Conservation (phyloP, 1,284 basidiomycete species). For the Pascua sp. region DNA sequence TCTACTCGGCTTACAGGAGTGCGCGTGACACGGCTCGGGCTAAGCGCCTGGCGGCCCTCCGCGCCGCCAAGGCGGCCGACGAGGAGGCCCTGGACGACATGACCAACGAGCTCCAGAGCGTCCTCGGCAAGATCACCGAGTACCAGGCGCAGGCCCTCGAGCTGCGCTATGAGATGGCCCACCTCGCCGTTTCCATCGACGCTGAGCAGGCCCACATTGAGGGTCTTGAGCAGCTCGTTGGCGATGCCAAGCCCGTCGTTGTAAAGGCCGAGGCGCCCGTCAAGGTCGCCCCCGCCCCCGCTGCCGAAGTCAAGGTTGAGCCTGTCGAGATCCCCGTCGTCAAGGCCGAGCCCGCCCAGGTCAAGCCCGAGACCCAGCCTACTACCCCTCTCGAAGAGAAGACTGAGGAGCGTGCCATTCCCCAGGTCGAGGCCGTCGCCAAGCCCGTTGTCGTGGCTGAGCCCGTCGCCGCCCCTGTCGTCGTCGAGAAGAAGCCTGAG, state of each 20-base stretch:
- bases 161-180: conserved; percentile 6
- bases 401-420: too few species aligned
- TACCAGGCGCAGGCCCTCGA: conserved; percentile 5
- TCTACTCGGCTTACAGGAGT: conserved; percentile 1
- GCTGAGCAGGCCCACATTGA: conserved; percentile 8
- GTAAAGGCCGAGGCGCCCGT: too few species aligned
- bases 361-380: too few species aligned
- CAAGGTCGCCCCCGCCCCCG: too few species aligned
- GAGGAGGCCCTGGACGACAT: background rate
- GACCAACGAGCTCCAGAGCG: background rate
- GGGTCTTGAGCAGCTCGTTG: background rate
- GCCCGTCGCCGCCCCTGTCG: too few species aligned
- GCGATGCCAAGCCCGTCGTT: background rate
- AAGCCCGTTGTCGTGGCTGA: too few species aligned
- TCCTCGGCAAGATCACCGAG: conserved; percentile 1
- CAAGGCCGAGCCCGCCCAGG: too few species aligned
- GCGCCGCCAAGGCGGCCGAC: conserved; percentile 1
- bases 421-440: too few species aligned
- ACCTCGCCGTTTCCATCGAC: conserved; percentile 4
- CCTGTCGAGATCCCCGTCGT: too few species aligned
- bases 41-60: background rate
- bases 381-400: too few species aligned
- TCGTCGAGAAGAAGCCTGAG: too few species aligned
- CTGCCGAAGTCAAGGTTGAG: too few species aligned
- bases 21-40: background rate